phyloP scores from a whole-genome alignment of 208 protist species.

The Vickermania ingenoplastis region DNA sequence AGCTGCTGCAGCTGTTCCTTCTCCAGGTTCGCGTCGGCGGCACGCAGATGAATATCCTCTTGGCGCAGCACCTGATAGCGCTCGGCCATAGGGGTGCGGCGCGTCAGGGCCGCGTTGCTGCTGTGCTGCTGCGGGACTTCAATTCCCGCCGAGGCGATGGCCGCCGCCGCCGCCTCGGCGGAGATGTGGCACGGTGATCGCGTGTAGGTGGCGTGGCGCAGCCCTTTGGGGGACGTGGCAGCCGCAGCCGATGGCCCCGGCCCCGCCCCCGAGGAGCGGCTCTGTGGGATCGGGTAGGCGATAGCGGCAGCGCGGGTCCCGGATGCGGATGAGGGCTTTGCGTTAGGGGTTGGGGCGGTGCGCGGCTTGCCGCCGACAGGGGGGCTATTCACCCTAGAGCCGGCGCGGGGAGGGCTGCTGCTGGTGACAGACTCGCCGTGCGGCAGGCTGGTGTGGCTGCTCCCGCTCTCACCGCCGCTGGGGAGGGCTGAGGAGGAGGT shows the following conservation, averaged over 20 bases:
- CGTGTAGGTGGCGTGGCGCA: background rate
- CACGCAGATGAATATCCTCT: slow-evolving; percentile 1
- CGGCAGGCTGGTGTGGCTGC: background rate
- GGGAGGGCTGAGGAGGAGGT: background rate
- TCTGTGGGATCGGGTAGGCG: too few species aligned
- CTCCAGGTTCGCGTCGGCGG: background rate
- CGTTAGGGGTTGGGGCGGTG: background rate
- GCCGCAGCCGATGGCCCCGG: background rate
- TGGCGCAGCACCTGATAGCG: slow-evolving; percentile 7
- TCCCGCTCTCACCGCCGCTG: background rate
- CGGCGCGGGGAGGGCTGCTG: background rate
- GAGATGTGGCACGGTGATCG: background rate
- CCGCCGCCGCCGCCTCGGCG: background rate
- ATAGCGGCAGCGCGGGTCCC: background rate
- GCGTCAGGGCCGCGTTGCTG: slow-evolving; percentile 13
- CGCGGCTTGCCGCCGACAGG: background rate
- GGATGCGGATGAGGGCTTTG: background rate
- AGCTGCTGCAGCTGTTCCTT: background rate
- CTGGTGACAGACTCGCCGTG: background rate
- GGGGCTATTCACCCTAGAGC: background rate
- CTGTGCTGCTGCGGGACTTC: background rate
- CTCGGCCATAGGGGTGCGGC: slow-evolving; percentile 8
- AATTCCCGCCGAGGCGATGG: background rate
- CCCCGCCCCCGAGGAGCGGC: background rate
- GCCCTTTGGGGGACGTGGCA: background rate